Evolutionary conservation across 73 alveolate species (phyloP).

Genomic region (Tetrahymena borealis): DNA sequence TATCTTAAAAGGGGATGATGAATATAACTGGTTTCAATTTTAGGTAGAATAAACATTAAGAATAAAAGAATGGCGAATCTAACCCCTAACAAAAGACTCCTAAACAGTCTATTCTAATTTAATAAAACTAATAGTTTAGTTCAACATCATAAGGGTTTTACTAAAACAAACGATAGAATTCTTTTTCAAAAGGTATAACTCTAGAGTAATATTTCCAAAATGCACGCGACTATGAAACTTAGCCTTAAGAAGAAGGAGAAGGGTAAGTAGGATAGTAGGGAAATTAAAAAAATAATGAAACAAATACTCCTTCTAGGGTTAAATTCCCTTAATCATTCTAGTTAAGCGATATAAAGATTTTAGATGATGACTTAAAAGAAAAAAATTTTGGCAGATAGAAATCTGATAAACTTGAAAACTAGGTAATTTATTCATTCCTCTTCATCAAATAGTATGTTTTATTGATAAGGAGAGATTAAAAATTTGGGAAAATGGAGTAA

Average conservation of each 20-base stretch:
- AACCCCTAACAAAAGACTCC: neutral
- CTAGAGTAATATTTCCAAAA: neutral
- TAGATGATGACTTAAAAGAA: neutral
- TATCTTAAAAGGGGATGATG: neutral
- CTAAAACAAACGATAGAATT: neutral
- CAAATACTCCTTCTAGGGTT: neutral
- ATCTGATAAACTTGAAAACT: neutral
- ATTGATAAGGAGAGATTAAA: neutral
- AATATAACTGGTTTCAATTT: neutral
- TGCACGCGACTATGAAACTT: neutral
- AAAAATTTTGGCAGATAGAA: neutral
- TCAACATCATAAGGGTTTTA: neutral
- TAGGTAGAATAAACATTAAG: neutral
- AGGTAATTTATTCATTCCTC: neutral
- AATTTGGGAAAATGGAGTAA: neutral
- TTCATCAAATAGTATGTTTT: neutral
- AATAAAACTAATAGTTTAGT: neutral
- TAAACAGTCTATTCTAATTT: neutral
- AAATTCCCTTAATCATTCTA: neutral
- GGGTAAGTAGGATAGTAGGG: neutral
- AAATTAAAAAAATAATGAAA: neutral
- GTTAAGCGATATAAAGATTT: neutral
- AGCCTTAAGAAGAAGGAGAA: neutral
- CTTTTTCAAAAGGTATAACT: neutral
- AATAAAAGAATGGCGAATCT: neutral